Evolutionary conservation across 2,329 filamentous ascomycete species (phyloP).

Genomic region (Corynespora cassiicola): DNA sequence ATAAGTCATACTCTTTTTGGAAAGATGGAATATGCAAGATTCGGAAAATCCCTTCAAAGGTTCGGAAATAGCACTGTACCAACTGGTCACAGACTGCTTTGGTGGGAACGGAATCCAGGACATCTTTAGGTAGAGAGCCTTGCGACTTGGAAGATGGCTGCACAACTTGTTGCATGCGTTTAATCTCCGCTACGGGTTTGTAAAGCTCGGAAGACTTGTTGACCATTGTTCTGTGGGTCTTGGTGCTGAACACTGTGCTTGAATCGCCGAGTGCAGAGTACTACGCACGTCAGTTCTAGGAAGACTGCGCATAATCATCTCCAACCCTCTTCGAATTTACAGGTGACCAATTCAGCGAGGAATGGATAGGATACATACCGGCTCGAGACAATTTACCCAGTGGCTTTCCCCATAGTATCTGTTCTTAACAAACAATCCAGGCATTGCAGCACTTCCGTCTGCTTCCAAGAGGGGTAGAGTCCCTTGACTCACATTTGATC

Average conservation of each 20-base stretch:
- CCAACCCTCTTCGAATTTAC: too few relatives aligned
- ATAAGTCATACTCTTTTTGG: constrained; percentile 54
- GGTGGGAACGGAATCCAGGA: constrained; percentile 54
- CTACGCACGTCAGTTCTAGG: constrained; percentile 8
- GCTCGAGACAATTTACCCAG: constrained; percentile 47
- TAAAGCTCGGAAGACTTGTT: constrained; percentile 32
- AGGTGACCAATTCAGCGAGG: neutral
- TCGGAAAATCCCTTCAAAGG: constrained; percentile 56
- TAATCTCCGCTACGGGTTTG: constrained; percentile 49
- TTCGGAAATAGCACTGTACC: constrained; percentile 57
- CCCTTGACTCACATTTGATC: too few relatives aligned
- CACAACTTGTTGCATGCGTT: constrained; percentile 59
- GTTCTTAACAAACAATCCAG: constrained; percentile 53
- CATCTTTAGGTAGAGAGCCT: constrained; percentile 52
- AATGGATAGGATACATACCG: constrained; percentile 26
- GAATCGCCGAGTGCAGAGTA: constrained; percentile 23
- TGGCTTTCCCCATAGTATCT: constrained; percentile 64
- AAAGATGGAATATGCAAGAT: constrained; percentile 62
- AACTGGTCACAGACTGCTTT: constrained; percentile 54
- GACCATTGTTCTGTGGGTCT: constrained; percentile 46
- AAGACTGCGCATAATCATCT: constrained; percentile 51
- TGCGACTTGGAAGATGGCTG: constrained; percentile 50
- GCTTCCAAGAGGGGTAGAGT: constrained; percentile 1
- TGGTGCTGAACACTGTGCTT: constrained; percentile 38
- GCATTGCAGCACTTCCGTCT: neutral